A percentile compares a stretch with the other conserved stretches of the same genome.
phyloP scores from a whole-genome alignment of 305 asterid species.

The Solanum aculeatissimum region DNA sequence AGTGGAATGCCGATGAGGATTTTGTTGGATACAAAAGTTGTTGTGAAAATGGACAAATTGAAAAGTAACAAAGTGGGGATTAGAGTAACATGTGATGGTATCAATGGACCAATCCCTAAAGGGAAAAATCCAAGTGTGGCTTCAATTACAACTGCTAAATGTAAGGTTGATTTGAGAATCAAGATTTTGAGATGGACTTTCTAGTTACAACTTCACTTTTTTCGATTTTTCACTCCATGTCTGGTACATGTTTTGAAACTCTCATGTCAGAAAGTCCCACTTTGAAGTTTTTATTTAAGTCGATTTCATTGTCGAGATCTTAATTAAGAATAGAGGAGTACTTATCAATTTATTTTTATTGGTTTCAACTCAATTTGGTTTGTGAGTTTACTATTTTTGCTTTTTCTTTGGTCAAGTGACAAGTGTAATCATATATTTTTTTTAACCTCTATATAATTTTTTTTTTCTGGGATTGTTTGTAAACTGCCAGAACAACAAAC shows the following conservation, averaged over 20 bases:
- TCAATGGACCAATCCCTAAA: conserved; percentile 56
- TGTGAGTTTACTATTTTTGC: background rate
- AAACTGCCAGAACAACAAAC: background rate
- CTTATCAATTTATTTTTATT: background rate
- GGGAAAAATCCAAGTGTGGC: conserved; percentile 50
- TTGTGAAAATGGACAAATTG: conserved; percentile 48
- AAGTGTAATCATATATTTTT: background rate
- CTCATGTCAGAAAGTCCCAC: background rate
- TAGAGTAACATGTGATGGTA: conserved; percentile 52
- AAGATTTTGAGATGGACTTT: conserved; percentile 83
- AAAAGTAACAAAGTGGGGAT: conserved; percentile 64
- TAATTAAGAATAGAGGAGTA: background rate
- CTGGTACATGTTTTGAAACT: background rate
- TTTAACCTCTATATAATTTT: background rate
- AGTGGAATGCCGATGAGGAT: conserved; percentile 45
- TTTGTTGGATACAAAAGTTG: conserved; percentile 55
- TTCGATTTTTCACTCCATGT: background rate
- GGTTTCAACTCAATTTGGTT: background rate
- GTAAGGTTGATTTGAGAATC: conserved; percentile 76
- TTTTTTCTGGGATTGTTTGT: background rate
- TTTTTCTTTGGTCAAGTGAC: background rate
- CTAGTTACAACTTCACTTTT: conserved; percentile 5
- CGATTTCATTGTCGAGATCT: background rate
- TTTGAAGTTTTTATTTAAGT: background rate
- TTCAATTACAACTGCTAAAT: conserved; percentile 33